These are phyloP conservation scores for Citropsis articulata DNA, from an alignment of 345 rosid species.

Conservation along the genomic window DNA sequence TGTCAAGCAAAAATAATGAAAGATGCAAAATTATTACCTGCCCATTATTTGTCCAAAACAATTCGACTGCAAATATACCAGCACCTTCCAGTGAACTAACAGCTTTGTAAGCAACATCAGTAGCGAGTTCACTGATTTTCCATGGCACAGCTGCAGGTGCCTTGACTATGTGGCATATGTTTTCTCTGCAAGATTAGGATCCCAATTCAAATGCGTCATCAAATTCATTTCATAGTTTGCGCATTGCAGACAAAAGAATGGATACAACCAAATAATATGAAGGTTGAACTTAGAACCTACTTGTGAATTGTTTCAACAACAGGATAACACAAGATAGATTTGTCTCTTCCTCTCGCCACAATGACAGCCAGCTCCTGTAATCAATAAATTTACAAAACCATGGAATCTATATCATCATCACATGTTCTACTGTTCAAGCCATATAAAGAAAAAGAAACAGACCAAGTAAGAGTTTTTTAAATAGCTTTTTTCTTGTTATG, in stretches of 20 bases:
- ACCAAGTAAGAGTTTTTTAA: not conserved
- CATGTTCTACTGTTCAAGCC: not conserved
- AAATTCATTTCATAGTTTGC: not conserved
- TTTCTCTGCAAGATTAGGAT: constrained; percentile 57
- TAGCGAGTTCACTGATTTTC: constrained; percentile 77
- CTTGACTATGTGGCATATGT: constrained; percentile 92
- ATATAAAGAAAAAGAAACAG: not conserved
- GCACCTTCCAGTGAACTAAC: constrained; percentile 89
- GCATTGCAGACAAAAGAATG: not conserved
- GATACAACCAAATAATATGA: not conserved
- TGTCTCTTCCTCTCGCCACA: constrained; percentile 89
- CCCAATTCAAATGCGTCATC: constrained; percentile 7
- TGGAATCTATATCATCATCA: not conserved
- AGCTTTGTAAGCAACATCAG: constrained; percentile 75
- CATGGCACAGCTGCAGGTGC: constrained; percentile 86
- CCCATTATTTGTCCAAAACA: constrained; percentile 74
- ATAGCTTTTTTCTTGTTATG: no score
- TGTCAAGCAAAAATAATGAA: not conserved
- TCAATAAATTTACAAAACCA: not conserved
- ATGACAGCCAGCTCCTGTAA: constrained; percentile 88
- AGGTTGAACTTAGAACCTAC: constrained; percentile 34
- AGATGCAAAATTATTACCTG: constrained; percentile 51
- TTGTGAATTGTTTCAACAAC: constrained; percentile 95
- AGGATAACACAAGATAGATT: constrained; percentile 78
- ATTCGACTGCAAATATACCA: constrained; percentile 93